These are phyloP conservation scores for Schrenkiella parvula DNA, from an alignment of 345 rosid species.

Conservation along the genomic window DNA sequence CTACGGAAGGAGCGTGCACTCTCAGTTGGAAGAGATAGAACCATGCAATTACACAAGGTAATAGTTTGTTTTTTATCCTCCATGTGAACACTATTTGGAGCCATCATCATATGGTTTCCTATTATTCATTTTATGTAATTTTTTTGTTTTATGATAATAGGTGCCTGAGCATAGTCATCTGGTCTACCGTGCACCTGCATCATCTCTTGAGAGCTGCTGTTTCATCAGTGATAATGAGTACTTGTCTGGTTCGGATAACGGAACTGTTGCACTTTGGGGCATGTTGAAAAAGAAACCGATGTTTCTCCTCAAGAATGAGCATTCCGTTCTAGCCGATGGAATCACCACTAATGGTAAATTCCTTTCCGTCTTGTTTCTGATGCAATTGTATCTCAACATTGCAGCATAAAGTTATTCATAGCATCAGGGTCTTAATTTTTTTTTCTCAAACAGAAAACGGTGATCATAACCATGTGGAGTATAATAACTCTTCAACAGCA, in stretches of 20 bases:
- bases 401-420: neutral
- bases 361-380: neutral
- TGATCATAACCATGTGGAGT: constrained; percentile 24
- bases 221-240: constrained; percentile 77
- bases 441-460: constrained; percentile 42
- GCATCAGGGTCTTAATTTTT: neutral
- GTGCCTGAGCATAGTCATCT: constrained; percentile 70
- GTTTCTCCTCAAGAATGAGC: constrained; percentile 71
- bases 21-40: constrained; percentile 84
- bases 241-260: constrained; percentile 94
- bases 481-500: constrained; percentile 40
- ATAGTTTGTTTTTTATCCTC: neutral
- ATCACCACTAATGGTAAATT: constrained; percentile 33
- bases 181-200: constrained; percentile 73
- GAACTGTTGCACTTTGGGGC: constrained; percentile 80
- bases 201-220: constrained; percentile 90
- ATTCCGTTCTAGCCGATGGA: constrained; percentile 36
- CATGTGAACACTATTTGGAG: neutral
- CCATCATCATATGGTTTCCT: neutral
- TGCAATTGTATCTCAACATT: neutral
- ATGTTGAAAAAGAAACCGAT: constrained; percentile 69
- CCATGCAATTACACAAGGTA: constrained; percentile 58
- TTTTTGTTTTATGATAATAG: constrained; percentile 37
- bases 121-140: constrained; percentile 19
- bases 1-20: constrained; percentile 75